Evolutionary conservation across 345 rosid species (phyloP), one percentile per base, ranked within the genome.

Genomic region (Physaria fendleri): DNA sequence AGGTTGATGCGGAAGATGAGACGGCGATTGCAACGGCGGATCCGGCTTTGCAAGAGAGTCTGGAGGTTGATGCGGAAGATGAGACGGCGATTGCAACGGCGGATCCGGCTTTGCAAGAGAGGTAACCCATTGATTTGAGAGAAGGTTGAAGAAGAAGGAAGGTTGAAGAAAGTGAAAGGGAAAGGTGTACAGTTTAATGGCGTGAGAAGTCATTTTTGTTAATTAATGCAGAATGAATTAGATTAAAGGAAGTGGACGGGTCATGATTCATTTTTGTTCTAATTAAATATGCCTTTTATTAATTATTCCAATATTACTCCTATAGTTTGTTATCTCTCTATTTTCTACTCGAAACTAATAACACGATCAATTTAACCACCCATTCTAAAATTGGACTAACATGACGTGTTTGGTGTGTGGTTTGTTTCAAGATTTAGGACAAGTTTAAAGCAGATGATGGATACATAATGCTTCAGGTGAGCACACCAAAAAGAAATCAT

Each of bases 21-120:
- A 62, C 64, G 65, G 53, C 66, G 32, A 69, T 55, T 3, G 75
- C 69, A 37, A 78, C 60, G 59, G 87, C 83, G 25, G 91, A 79
- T 29, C 78, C 82, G 21, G 95, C 50, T 32, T 32, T 32, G 13
- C 79, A n/a, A n/a, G n/a, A n/a, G n/a, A n/a, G n/a, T n/a, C n/a
- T 59, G 65, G 76, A 24, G 12, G 78, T 59, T 15, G 84, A 57
- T 34, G 59, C 46, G 20, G 67, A 5, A 6, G 73, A 68, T 3
- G 73, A 44, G 40, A 62, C 64, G 65, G 53, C 66, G 32, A 69
- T 55, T 3, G 75, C 69, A 37, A 78, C 60, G 59, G 87, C 83
- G 25, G 91, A 79, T 29, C 78, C 82, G 21, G 95, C 93, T 39
- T 76, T 87, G 79, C 97, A 87, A 32, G 97, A 87, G 64, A 90